Conservation (phyloP, 305 asterid species). For the Fraxinus greggii region DNA sequence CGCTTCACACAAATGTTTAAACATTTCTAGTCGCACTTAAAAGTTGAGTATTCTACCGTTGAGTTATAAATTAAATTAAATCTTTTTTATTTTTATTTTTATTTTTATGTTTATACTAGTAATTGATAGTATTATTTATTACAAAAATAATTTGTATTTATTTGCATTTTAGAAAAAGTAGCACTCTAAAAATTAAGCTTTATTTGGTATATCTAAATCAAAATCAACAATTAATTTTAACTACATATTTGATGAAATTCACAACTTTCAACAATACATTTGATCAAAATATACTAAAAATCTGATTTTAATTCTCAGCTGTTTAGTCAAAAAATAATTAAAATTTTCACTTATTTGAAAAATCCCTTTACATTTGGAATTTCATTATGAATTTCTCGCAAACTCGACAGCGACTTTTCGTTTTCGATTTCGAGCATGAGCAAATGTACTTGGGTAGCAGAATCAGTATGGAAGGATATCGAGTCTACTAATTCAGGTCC, state of each 20-base stretch:
- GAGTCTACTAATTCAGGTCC: conserved; percentile 65
- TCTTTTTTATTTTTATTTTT: too few species aligned
- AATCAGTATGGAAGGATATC: conserved; percentile 66
- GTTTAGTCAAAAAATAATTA: too few species aligned
- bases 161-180: not conserved
- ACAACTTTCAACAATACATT: not conserved
- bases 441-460: conserved; percentile 52
- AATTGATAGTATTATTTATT: too few species aligned
- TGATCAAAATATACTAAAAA: not conserved
- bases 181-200: not conserved
- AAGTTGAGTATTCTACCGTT: too few species aligned
- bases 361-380: not conserved
- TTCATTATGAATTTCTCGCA: not conserved
- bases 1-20: too few species aligned
- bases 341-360: not conserved
- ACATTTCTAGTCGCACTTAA: too few species aligned
- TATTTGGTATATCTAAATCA: too few species aligned
- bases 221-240: too few species aligned
- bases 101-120: too few species aligned
- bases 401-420: not conserved
- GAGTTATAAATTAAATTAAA: too few species aligned
- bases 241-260: too few species aligned
- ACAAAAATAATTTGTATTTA: too few species aligned
- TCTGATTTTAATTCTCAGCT: not conserved
- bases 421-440: conserved; percentile 38